These are phyloP conservation scores for Candida chauliodis DNA, from an alignment of 805 yeast species.

Conservation along the genomic window DNA sequence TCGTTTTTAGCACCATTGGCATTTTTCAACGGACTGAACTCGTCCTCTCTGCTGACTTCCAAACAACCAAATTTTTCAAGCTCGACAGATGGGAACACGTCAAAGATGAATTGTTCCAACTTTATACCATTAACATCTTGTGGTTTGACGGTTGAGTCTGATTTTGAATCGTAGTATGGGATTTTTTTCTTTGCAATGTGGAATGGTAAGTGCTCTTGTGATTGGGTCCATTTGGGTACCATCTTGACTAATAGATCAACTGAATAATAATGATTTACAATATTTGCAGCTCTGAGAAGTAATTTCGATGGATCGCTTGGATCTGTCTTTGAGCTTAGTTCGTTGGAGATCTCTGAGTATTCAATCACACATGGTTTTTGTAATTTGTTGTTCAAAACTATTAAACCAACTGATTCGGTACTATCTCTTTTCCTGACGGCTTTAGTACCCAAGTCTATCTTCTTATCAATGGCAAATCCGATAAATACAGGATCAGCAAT, in stretches of 20 bases:
- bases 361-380: conserved; percentile 86
- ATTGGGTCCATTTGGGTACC: conserved; percentile 68
- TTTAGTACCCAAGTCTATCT: conserved; percentile 80
- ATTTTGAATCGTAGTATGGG: conserved; percentile 46
- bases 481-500: conserved; percentile 90
- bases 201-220: conserved; percentile 73
- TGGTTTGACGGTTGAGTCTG: conserved; percentile 57
- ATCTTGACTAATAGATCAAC: conserved; percentile 60
- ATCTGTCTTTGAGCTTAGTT: conserved; percentile 66
- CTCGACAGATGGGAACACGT: conserved; percentile 80
- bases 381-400: conserved; percentile 60
- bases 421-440: conserved; percentile 93
- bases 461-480: conserved; percentile 73
- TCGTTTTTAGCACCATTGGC: conserved; percentile 80
- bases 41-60: conserved; percentile 81
- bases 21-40: conserved; percentile 92
- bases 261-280: conserved; percentile 93
- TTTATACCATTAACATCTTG: conserved; percentile 83
- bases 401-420: conserved; percentile 84
- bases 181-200: conserved; percentile 94
- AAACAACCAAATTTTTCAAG: conserved; percentile 78
- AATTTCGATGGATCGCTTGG: conserved; percentile 50
- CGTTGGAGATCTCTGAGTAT: conserved; percentile 82
- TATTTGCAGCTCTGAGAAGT: conserved; percentile 88
- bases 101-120: conserved; percentile 95